These are phyloP conservation scores for Penicillium maclennaniae DNA, from an alignment of 495 filamentous ascomycete genomes.

Conservation along the genomic window DNA sequence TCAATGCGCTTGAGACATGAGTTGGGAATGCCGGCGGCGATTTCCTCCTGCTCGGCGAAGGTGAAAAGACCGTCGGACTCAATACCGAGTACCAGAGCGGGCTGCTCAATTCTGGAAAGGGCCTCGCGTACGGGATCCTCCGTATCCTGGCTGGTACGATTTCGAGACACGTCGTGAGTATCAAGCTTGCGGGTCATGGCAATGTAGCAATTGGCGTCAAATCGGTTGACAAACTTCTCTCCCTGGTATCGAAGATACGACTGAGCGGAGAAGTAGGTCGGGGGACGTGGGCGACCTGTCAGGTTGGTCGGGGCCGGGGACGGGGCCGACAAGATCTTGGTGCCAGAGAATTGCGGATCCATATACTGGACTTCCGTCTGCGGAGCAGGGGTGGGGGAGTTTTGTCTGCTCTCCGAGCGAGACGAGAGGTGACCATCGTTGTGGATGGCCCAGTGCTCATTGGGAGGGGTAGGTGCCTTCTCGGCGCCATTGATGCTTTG, in stretches of 20 bases:
- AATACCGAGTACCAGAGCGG: constrained; percentile 85
- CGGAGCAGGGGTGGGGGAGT: constrained; percentile 28
- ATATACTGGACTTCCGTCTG: constrained; percentile 42
- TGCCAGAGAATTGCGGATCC: constrained; percentile 78
- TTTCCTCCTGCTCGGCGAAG: constrained; percentile 89
- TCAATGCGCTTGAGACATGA: constrained; percentile 80
- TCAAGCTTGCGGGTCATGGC: constrained; percentile 98
- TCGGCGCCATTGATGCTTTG: constrained; percentile 72
- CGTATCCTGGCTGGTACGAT: constrained; percentile 46
- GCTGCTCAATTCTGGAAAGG: constrained; percentile 79
- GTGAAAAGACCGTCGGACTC: constrained; percentile 94
- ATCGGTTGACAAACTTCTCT: constrained; percentile 92
- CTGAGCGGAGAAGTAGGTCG: constrained; percentile 94
- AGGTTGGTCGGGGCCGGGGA: constrained; percentile 15
- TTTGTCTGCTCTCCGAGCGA: constrained; percentile 34
- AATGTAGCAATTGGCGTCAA: constrained; percentile 98
- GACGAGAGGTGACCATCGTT: constrained; percentile 77
- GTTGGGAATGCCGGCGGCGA: constrained; percentile 78
- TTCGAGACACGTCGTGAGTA: constrained; percentile 87
- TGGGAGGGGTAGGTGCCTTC: constrained; percentile 59
- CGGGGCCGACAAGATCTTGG: constrained; percentile 46
- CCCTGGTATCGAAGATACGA: constrained; percentile 98
- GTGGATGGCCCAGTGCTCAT: constrained; percentile 90
- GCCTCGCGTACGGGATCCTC: constrained; percentile 62
- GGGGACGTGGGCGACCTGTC: constrained; percentile 47